These are phyloP conservation scores for Suhomyces tanzawaensis DNA, from an alignment of 805 yeast species.

Conservation along the genomic window DNA sequence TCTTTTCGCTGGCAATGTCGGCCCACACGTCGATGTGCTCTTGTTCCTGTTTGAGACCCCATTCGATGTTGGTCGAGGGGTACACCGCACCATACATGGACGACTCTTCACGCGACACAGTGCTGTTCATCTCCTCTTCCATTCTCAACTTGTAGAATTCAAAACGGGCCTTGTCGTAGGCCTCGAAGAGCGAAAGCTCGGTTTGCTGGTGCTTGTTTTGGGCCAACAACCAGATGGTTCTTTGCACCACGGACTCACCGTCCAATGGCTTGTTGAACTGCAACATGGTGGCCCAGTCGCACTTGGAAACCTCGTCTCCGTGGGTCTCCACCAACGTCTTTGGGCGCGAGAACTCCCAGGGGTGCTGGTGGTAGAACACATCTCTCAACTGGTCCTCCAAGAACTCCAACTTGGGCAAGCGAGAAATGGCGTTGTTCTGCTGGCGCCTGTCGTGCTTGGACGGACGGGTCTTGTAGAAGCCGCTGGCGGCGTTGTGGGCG, in stretches of 20 bases:
- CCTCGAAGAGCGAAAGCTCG: conserved; percentile 46
- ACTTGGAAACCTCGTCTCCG: conserved; percentile 51
- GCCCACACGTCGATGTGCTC: conserved; percentile 71
- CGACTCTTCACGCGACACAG: conserved; percentile 77
- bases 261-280: conserved; percentile 76
- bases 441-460: conserved; percentile 34
- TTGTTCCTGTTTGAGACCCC: conserved; percentile 72
- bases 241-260: conserved; percentile 66
- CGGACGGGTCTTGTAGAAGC: conserved; percentile 47
- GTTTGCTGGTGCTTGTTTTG: conserved; percentile 14
- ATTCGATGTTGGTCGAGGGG: conserved; percentile 58
- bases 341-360: conserved; percentile 96
- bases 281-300: conserved; percentile 77
- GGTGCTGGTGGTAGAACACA: conserved; percentile 87
- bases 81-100: conserved; percentile 80
- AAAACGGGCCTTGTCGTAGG: conserved; percentile 81
- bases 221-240: conserved; percentile 39
- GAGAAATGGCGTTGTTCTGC: conserved; percentile 40
- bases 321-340: conserved; percentile 75
- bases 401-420: conserved; percentile 54
- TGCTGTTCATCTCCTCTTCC: conserved; percentile 74
- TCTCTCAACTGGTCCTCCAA: conserved; percentile 80
- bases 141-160: conserved; percentile 88
- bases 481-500: conserved; percentile 16
- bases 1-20: conserved; percentile 60